Conservation (phyloP, 164 flowering plant genomes). For the Platanus orientalis region DNA sequence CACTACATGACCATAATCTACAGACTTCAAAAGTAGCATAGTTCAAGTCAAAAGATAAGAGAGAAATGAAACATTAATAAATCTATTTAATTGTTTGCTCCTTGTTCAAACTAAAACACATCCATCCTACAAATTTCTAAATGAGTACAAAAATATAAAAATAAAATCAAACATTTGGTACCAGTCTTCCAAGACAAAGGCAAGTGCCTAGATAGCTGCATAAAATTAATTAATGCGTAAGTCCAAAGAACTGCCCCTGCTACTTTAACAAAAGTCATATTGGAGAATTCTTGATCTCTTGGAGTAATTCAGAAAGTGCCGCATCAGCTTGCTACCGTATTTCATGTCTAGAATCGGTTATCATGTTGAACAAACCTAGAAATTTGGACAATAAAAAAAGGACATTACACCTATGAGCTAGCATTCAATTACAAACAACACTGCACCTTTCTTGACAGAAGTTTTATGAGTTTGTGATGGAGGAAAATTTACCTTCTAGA, state of each 20-base stretch:
- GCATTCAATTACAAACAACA: constrained; percentile 2
- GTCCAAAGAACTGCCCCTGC: neutral
- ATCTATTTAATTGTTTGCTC: neutral
- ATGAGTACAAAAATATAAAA: too few relatives aligned
- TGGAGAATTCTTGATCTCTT: constrained; percentile 95
- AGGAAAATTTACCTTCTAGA: constrained; percentile 83
- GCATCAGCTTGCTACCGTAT: constrained; percentile 98
- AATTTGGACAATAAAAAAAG: constrained; percentile 1
- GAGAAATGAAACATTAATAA: constrained; percentile 21
- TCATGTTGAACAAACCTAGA: constrained; percentile 91
- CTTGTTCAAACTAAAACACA: neutral
- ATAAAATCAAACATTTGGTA: neutral
- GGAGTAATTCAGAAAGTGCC: constrained; percentile 95
- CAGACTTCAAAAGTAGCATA: constrained; percentile 85
- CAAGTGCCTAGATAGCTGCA: neutral
- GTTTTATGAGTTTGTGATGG: neutral
- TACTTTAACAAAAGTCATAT: constrained; percentile 41
- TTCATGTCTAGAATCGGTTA: constrained; percentile 95
- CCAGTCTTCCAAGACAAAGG: neutral
- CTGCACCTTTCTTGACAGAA: neutral
- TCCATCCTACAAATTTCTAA: neutral
- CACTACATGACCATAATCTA: constrained; percentile 99
- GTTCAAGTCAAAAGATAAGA: constrained; percentile 46
- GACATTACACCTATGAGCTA: constrained; percentile 4
- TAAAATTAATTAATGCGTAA: neutral